A percentile compares a stretch with the other conserved stretches of the same genome.
Evolutionary conservation across 2,329 filamentous ascomycete species (phyloP).

Genomic region (Colletotrichum lentis): DNA sequence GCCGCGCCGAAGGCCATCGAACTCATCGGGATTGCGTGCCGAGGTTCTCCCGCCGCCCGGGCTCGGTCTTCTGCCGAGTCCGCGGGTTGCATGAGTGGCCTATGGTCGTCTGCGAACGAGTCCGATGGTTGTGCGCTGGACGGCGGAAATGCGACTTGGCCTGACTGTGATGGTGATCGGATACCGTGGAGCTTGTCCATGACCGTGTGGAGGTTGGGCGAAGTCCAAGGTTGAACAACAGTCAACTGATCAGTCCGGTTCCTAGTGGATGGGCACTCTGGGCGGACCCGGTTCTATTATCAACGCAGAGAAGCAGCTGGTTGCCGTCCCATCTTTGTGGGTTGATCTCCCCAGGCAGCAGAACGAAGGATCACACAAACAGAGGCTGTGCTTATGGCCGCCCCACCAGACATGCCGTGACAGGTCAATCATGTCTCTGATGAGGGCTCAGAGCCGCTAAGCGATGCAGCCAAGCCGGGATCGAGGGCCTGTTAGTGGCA

Average conservation of each 20-base stretch:
- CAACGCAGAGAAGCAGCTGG: too few relatives aligned
- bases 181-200: neutral
- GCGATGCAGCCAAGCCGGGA: constrained; percentile 9
- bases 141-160: neutral
- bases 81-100: neutral
- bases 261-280: too few relatives aligned
- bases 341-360: constrained; percentile 6
- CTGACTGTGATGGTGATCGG: neutral
- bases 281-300: too few relatives aligned
- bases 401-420: neutral
- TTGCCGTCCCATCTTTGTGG: neutral
- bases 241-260: neutral
- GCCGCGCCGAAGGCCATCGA: neutral
- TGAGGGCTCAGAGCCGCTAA: constrained; percentile 2
- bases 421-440: neutral
- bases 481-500: neutral
- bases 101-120: neutral
- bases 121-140: neutral
- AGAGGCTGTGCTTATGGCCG: neutral
- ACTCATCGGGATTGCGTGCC: neutral
- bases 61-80: neutral
- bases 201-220: neutral
- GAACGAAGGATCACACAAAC: neutral
- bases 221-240: neutral
- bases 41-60: neutral